Conservation (phyloP, 805 yeast genomes). For the Lipomyces anomalus region DNA sequence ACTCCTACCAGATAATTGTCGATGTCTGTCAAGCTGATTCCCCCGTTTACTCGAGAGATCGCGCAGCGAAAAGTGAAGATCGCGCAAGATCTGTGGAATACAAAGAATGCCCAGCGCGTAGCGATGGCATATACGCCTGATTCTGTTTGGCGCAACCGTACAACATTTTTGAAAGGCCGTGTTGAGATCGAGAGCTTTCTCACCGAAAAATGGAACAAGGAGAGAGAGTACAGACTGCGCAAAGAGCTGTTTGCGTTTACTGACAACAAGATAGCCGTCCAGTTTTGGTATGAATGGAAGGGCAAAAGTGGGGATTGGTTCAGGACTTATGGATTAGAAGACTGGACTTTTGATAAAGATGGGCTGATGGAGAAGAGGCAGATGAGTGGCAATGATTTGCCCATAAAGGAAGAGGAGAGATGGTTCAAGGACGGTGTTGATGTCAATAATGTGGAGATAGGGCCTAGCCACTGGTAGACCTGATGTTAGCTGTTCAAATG, state of each 20-base stretch:
- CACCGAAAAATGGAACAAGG: constrained; percentile 16
- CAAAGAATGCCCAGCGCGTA: constrained; percentile 11
- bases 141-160: constrained; percentile 22
- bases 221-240: constrained; percentile 15
- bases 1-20: too few relatives aligned
- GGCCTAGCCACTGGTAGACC: constrained; percentile 7
- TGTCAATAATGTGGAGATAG: constrained; percentile 10
- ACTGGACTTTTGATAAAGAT: constrained; percentile 21
- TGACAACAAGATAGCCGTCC: constrained; percentile 20
- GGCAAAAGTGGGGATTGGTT: constrained; percentile 11
- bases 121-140: constrained; percentile 15
- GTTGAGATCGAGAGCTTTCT: constrained; percentile 15
- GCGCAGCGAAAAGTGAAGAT: constrained; percentile 17
- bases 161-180: constrained; percentile 12
- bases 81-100: constrained; percentile 23
- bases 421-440: constrained; percentile 19
- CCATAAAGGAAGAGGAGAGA: constrained; percentile 10
- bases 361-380: constrained; percentile 21
- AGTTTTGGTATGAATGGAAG: constrained; percentile 24
- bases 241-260: constrained; percentile 19
- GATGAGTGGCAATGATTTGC: constrained; percentile 20
- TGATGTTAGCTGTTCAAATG: too few relatives aligned
- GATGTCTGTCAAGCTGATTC: constrained; percentile 5
- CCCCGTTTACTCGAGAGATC: constrained; percentile 16
- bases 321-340: constrained; percentile 21